Conservation (phyloP, 2,329 filamentous ascomycete genomes). For the Ascochyta rabiei region DNA sequence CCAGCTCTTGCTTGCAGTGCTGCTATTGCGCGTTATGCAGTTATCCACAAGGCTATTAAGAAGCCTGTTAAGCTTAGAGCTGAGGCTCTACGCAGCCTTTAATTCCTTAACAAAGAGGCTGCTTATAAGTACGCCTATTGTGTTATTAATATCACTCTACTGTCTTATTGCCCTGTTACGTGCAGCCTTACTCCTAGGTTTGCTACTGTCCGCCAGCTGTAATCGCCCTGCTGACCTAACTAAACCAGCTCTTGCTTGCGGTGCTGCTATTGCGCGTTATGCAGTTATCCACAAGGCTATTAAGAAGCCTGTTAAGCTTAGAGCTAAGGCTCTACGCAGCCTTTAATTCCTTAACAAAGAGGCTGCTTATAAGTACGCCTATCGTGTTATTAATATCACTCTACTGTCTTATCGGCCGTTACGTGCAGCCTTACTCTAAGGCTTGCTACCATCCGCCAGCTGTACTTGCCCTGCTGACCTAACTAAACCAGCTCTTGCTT, state of each 20-base stretch:
- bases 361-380: constrained; percentile 75
- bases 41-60: constrained; percentile 76
- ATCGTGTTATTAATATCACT: constrained; percentile 87
- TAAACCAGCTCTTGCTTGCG: constrained; percentile 1
- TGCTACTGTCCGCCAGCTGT: too few species aligned
- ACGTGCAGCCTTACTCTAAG: too few species aligned
- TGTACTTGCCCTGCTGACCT: too few species aligned
- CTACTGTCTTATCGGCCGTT: too few species aligned
- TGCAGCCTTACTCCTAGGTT: too few species aligned
- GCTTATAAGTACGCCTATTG: constrained; percentile 78
- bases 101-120: constrained; percentile 87
- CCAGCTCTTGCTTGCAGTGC: constrained; percentile 5
- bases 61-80: constrained; percentile 86
- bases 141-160: constrained; percentile 79
- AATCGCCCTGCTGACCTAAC: too few species aligned
- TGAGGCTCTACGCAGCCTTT: constrained; percentile 83
- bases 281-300: constrained; percentile 71
- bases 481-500: constrained; percentile 1
- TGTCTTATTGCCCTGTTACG: too few species aligned
- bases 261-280: constrained; percentile 23
- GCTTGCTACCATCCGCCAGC: too few species aligned
- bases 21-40: constrained; percentile 38
- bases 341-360: constrained; percentile 88
- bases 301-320: constrained; percentile 86
- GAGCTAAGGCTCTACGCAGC: constrained; percentile 85